A percentile compares a stretch with the other conserved stretches of the same genome.
phyloP scores from a whole-genome alignment of 306 rosid genomes.

The Erythrophleum fordii region DNA sequence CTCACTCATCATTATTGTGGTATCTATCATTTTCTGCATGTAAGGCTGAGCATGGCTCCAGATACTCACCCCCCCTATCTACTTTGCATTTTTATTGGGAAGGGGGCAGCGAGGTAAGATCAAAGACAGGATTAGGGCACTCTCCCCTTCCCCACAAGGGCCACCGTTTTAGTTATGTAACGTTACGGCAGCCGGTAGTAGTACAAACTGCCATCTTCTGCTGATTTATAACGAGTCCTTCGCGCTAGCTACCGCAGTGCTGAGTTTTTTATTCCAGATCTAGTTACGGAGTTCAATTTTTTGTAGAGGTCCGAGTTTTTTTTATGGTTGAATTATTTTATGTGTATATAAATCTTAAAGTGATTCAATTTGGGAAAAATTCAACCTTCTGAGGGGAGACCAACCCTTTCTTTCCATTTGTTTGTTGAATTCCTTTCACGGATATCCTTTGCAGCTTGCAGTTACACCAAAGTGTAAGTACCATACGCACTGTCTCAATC shows the following conservation, averaged over 20 bases:
- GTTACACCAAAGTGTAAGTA: constrained; percentile 26
- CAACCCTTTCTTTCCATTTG: neutral
- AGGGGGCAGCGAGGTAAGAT: neutral
- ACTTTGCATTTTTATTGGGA: constrained; percentile 15
- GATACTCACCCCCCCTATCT: constrained; percentile 33
- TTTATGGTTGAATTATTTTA: neutral
- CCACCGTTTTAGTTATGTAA: constrained; percentile 30
- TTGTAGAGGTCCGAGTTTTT: too few relatives aligned
- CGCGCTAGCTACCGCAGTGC: too few relatives aligned
- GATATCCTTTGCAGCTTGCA: constrained; percentile 13
- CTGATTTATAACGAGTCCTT: too few relatives aligned
- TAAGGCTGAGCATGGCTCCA: constrained; percentile 34
- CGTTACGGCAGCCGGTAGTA: neutral
- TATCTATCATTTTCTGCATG: constrained; percentile 62
- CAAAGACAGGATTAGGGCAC: neutral
- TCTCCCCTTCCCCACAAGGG: neutral
- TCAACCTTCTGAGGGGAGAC: neutral
- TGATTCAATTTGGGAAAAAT: neutral
- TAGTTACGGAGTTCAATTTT: too few relatives aligned
- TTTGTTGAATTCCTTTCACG: constrained; percentile 4
- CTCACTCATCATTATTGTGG: constrained; percentile 40
- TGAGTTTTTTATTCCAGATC: too few relatives aligned
- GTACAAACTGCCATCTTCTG: constrained; percentile 16
- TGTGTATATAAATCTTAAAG: neutral
- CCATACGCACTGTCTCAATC: constrained; percentile 7